Conservation (phyloP, 2,329 filamentous ascomycete genomes). For the Phaeoacremonium minimum region DNA sequence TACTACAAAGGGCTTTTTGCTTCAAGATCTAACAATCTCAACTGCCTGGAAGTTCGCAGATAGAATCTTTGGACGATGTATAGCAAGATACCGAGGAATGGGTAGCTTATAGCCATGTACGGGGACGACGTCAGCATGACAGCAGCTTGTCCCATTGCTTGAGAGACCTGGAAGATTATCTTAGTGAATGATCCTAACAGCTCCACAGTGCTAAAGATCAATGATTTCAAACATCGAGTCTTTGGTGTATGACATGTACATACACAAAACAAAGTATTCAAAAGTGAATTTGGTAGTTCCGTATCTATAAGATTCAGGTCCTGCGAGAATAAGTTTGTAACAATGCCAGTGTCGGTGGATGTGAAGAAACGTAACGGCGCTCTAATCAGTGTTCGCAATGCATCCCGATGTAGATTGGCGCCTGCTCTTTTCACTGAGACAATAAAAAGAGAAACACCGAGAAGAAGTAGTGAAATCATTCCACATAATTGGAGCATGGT, state of each 20-base stretch:
- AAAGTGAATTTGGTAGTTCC: conserved; percentile 27
- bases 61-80: conserved; percentile 50
- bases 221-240: too few species aligned
- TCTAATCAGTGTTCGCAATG: conserved; percentile 25
- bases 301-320: conserved; percentile 36
- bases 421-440: conserved; percentile 24
- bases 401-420: conserved; percentile 22
- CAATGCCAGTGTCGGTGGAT: conserved; percentile 32
- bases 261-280: conserved; percentile 17
- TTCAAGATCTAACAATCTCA: conserved; percentile 55
- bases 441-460: conserved; percentile 11
- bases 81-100: conserved; percentile 34
- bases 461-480: conserved; percentile 11
- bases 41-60: conserved; percentile 50
- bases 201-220: too few species aligned
- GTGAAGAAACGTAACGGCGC: conserved; percentile 38
- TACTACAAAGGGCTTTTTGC: conserved; percentile 50
- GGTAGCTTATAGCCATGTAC: conserved; percentile 43
- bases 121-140: conserved; percentile 37
- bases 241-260: too few species aligned
- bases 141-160: conserved; percentile 35
- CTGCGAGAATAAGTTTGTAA: conserved; percentile 40
- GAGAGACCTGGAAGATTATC: conserved; percentile 14
- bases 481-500: conserved; percentile 11
- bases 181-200: neutral